Evolutionary conservation across 2,329 filamentous ascomycete species (phyloP).

Genomic region (Corinectria fuckeliana): DNA sequence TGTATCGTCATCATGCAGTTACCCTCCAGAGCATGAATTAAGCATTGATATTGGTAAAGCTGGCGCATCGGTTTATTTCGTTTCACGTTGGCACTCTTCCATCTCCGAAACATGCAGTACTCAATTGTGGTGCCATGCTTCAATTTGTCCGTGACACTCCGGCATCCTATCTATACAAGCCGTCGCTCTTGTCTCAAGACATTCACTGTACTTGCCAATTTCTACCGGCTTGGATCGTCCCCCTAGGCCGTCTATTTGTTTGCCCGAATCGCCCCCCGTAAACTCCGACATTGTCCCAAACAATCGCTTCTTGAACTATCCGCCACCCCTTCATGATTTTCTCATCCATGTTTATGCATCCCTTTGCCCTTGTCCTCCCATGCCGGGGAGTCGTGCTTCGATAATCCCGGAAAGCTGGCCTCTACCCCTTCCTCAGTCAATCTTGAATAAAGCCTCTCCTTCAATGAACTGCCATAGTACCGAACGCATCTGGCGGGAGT

Average conservation of each 20-base stretch:
- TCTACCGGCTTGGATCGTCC: slow-evolving; percentile 7
- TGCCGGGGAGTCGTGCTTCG: neutral
- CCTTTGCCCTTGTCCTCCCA: neutral
- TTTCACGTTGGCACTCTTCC: neutral
- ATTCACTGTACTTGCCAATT: slow-evolving; percentile 6
- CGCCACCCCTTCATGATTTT: slow-evolving; percentile 6
- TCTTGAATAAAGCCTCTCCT: neutral
- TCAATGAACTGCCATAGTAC: slow-evolving; percentile 21
- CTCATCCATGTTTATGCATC: slow-evolving; percentile 1
- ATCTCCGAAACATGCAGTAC: neutral
- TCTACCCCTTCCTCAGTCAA: neutral
- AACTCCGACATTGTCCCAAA: slow-evolving; percentile 35
- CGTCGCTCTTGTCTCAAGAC: neutral
- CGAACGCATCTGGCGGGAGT: slow-evolving; percentile 58
- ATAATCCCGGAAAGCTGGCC: neutral
- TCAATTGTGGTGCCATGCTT: slow-evolving; percentile 11
- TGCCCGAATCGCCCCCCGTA: slow-evolving; percentile 19
- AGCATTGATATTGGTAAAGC: neutral
- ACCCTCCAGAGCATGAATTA: neutral
- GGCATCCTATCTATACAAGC: slow-evolving; percentile 29
- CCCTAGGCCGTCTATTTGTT: slow-evolving; percentile 20
- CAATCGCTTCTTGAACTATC: slow-evolving; percentile 25
- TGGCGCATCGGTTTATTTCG: neutral
- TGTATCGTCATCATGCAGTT: neutral
- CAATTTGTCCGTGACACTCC: slow-evolving; percentile 26